phyloP scores from a whole-genome alignment of 2,329 filamentous ascomycete genomes.

The Corniculantispora saksenae region DNA sequence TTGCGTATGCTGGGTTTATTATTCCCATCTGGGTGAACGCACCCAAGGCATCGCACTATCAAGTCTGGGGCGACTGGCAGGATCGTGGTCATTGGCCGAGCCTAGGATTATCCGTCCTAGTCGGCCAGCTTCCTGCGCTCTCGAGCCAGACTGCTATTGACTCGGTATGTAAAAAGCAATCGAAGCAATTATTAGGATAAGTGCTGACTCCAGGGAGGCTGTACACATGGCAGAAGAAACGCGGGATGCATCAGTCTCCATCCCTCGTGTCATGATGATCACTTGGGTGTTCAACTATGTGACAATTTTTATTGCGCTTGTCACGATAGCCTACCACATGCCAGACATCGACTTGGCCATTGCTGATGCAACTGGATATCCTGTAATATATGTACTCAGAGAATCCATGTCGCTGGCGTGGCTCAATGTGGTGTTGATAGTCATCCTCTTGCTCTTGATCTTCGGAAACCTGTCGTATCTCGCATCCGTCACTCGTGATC shows the following conservation, averaged over 20 bases:
- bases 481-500: constrained; percentile 19
- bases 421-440: constrained; percentile 11
- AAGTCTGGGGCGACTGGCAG: constrained; percentile 10
- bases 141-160: constrained; percentile 9
- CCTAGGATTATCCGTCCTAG: background rate
- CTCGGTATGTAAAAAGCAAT: background rate
- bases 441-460: constrained; percentile 19
- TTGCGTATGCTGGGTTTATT: constrained; percentile 8
- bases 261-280: constrained; percentile 12
- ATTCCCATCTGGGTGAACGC: constrained; percentile 14
- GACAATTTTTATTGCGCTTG: constrained; percentile 5
- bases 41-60: background rate
- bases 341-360: constrained; percentile 17
- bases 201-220: background rate
- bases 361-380: constrained; percentile 16
- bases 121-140: constrained; percentile 8
- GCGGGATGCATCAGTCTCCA: constrained; percentile 2
- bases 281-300: constrained; percentile 14
- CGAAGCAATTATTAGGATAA: background rate
- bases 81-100: background rate
- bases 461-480: constrained; percentile 19
- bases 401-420: constrained; percentile 20
- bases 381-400: constrained; percentile 18
- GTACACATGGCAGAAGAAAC: constrained; percentile 15
- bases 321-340: constrained; percentile 20